A percentile compares a stretch with the other conserved stretches of the same genome.
These are phyloP conservation scores for Trichoderma oligosporum DNA, from an alignment of 2,329 filamentous ascomycete species.

Conservation along the genomic window DNA sequence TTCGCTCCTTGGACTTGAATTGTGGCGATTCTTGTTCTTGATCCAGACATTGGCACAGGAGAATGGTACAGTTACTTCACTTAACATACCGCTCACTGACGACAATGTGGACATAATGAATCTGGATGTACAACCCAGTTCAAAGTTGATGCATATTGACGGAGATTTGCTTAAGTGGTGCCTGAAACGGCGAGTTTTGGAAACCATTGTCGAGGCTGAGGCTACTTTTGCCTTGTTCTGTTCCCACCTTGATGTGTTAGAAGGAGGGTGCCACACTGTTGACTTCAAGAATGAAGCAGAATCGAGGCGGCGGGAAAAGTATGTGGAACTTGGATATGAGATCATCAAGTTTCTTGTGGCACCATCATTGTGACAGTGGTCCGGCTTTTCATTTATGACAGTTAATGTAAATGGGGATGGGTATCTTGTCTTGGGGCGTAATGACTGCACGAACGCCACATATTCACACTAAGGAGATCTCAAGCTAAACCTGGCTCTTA, in stretches of 20 bases:
- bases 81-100: not conserved
- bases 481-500: no score
- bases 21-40: slow-evolving; percentile 67
- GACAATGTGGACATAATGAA: slow-evolving; percentile 23
- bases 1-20: slow-evolving; percentile 56
- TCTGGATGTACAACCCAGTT: slow-evolving; percentile 39
- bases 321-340: slow-evolving; percentile 49
- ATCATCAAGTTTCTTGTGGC: slow-evolving; percentile 52
- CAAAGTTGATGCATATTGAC: slow-evolving; percentile 59
- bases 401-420: not conserved
- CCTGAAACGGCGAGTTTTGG: slow-evolving; percentile 44
- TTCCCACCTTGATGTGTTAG: slow-evolving; percentile 48
- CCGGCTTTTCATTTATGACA: no score
- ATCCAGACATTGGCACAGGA: slow-evolving; percentile 64
- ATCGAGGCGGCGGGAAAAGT: slow-evolving; percentile 30
- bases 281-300: slow-evolving; percentile 27
- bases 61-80: slow-evolving; percentile 46
- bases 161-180: slow-evolving; percentile 61
- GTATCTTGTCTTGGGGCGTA: not conserved
- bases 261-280: slow-evolving; percentile 42
- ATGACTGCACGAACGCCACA: no score
- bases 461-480: no score
- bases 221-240: slow-evolving; percentile 41
- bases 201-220: slow-evolving; percentile 37
- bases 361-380: slow-evolving; percentile 45